Conservation (phyloP, 2,329 filamentous ascomycete species). For the Aspergillus transmontanensis region DNA sequence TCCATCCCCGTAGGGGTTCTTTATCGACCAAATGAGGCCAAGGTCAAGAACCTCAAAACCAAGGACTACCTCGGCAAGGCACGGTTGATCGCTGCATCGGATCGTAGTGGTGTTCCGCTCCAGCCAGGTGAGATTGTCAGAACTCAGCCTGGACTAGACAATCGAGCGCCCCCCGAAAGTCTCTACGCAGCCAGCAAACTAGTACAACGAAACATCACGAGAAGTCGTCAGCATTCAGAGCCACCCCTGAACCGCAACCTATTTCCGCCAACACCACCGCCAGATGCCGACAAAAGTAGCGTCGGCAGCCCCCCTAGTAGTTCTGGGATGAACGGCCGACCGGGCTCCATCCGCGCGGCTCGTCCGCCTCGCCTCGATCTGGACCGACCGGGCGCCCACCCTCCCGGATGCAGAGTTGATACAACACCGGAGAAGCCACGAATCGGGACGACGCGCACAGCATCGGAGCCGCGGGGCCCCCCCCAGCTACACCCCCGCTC, state of each 20-base stretch:
- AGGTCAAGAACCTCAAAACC: constrained; percentile 96
- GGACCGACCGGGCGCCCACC: constrained; percentile 31
- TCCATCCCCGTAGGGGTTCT: constrained; percentile 95
- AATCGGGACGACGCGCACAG: constrained; percentile 52
- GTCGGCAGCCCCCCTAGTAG: constrained; percentile 29
- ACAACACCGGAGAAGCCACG: constrained; percentile 41
- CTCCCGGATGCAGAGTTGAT: constrained; percentile 37
- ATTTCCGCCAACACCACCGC: constrained; percentile 97
- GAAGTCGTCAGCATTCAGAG: constrained; percentile 78
- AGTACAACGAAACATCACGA: constrained; percentile 81
- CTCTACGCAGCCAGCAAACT: constrained; percentile 91
- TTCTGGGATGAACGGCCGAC: constrained; percentile 46
- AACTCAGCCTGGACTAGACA: constrained; percentile 56
- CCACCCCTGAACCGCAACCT: constrained; percentile 76
- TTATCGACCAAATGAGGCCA: constrained; percentile 94
- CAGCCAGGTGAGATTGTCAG: constrained; percentile 61
- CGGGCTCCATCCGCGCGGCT: constrained; percentile 52
- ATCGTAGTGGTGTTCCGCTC: constrained; percentile 77
- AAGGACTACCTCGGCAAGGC: constrained; percentile 98
- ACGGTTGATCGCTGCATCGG: constrained; percentile 85
- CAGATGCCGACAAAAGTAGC: constrained; percentile 72
- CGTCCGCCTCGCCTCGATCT: constrained; percentile 51
- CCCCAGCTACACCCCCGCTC: constrained; percentile 36
- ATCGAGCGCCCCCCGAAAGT: constrained; percentile 72
- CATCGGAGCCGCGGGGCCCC: constrained; percentile 55